These are phyloP conservation scores for Kluyveromyces siamensis DNA, from an alignment of 805 yeast species.

Conservation along the genomic window DNA sequence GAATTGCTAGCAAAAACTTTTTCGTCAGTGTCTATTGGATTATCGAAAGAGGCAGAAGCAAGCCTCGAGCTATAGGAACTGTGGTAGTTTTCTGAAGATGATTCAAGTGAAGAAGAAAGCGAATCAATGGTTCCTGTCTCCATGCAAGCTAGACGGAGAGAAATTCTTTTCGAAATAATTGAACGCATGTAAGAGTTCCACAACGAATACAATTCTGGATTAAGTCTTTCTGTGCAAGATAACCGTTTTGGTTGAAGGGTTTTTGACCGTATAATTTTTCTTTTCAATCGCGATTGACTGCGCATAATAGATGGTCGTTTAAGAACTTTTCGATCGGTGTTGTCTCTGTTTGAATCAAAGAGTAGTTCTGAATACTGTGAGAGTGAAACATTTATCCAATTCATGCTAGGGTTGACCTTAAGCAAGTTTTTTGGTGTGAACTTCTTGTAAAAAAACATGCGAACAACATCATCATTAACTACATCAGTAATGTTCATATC, in stretches of 20 bases:
- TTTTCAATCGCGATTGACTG: background rate
- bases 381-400: background rate
- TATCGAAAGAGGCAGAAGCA: background rate
- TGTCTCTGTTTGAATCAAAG: background rate
- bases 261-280: conserved; percentile 7
- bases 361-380: background rate
- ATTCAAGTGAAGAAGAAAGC: background rate
- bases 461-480: conserved; percentile 1
- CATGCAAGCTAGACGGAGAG: conserved; percentile 22
- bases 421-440: background rate
- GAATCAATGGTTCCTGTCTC: conserved; percentile 9
- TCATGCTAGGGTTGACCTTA: background rate
- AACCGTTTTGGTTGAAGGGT: conserved; percentile 7
- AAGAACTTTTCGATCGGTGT: background rate
- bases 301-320: background rate
- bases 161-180: conserved; percentile 27
- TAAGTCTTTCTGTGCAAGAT: background rate
- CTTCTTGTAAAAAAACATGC: conserved; percentile 2
- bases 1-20: too few relatives aligned
- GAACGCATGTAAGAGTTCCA: conserved; percentile 29
- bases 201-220: conserved; percentile 11
- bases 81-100: background rate
- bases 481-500: conserved; percentile 9
- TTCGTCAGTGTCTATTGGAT: too few relatives aligned
- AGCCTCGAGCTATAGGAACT: background rate